Percentiles rank a stretch among this genome's conserved stretches.
These are phyloP conservation scores for Noccaea caerulescens DNA, from an alignment of 345 rosid genomes.

Conservation along the genomic window DNA sequence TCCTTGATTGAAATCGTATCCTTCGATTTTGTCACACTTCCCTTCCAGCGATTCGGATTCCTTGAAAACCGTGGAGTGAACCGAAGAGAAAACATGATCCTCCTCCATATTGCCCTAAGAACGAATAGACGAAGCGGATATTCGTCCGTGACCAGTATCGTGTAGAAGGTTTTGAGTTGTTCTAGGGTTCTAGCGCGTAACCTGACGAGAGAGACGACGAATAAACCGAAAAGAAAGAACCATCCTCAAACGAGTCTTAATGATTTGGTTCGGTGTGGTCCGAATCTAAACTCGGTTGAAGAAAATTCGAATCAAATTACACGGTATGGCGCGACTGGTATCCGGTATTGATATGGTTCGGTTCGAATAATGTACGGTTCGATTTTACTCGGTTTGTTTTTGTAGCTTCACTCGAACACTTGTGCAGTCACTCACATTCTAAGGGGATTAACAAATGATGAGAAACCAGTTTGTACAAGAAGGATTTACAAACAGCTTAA, in stretches of 20 bases:
- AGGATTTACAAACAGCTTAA: not conserved
- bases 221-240: not conserved
- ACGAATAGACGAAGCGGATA: not conserved
- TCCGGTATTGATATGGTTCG: not conserved
- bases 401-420: not conserved
- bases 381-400: not conserved
- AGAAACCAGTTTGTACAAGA: constrained; percentile 28
- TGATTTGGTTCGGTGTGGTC: constrained; percentile 4
- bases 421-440: constrained; percentile 8
- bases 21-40: constrained; percentile 62
- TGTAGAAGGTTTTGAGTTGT: constrained; percentile 28
- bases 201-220: constrained; percentile 1
- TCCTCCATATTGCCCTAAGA: constrained; percentile 49
- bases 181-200: constrained; percentile 34
- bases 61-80: constrained; percentile 72
- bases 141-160: not conserved
- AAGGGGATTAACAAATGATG: not conserved
- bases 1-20: constrained; percentile 84
- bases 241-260: constrained; percentile 8
- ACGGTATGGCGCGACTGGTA: not conserved
- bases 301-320: not conserved
- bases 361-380: not conserved
- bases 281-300: constrained; percentile 27
- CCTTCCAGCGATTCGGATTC: constrained; percentile 79
- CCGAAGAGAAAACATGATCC: constrained; percentile 51